Evolutionary conservation across 768 basidiomycete species (phyloP).

Genomic region (Leccinum sublutescens): DNA sequence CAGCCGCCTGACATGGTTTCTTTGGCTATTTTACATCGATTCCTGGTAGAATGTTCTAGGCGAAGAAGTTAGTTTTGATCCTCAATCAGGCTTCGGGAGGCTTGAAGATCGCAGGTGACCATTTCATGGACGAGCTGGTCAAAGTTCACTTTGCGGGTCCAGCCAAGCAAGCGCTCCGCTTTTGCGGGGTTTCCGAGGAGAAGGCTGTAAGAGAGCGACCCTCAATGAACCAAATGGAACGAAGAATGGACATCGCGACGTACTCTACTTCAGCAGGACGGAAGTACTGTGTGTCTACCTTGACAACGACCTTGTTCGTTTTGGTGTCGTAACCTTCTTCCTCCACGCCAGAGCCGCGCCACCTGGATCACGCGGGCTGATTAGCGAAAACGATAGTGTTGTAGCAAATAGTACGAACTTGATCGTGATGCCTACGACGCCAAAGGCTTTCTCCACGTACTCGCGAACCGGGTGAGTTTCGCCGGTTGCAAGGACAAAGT

Average conservation of each 20-base stretch:
- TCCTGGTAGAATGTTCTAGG: background rate
- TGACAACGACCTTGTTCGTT: slow-evolving; percentile 72
- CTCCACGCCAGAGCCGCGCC: slow-evolving; percentile 73
- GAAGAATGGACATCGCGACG: slow-evolving; percentile 32
- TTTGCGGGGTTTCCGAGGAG: slow-evolving; percentile 87
- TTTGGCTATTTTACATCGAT: background rate
- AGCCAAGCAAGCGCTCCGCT: slow-evolving; percentile 84
- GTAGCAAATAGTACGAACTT: slow-evolving; percentile 39
- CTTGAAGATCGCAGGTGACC: slow-evolving; percentile 80
- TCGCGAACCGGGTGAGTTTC: slow-evolving; percentile 96
- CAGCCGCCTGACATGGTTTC: background rate
- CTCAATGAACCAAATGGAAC: background rate
- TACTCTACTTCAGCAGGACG: slow-evolving; percentile 94
- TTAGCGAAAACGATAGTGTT: slow-evolving; percentile 2
- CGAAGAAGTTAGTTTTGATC: slow-evolving; percentile 70
- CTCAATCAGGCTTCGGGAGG: slow-evolving; percentile 71
- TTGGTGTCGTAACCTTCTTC: slow-evolving; percentile 76
- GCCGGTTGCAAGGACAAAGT: slow-evolving; percentile 94
- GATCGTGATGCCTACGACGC: slow-evolving; percentile 62
- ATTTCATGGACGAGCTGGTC: slow-evolving; percentile 87
- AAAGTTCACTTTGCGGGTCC: slow-evolving; percentile 87
- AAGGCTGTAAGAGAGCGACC: slow-evolving; percentile 44
- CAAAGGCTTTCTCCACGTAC: slow-evolving; percentile 88
- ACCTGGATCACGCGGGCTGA: slow-evolving; percentile 41
- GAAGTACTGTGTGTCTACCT: slow-evolving; percentile 88